Percentiles rank a stretch among this genome's conserved stretches.
Conservation (phyloP, 768 basidiomycete genomes). For the Cystofilobasidium capitatum region DNA sequence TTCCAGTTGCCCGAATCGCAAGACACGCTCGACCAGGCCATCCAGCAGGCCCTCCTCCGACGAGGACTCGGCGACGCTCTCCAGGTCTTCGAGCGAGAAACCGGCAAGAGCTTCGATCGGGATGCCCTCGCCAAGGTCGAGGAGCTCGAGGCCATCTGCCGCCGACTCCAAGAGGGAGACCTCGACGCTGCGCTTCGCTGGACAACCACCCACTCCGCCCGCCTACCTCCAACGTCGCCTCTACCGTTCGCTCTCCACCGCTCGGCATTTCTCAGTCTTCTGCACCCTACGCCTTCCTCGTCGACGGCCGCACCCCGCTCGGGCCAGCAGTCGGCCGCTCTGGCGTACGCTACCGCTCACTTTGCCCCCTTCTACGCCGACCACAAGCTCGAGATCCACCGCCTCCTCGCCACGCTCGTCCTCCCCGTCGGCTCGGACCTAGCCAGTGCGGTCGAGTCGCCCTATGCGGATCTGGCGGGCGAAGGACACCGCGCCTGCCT, state of each 20-base stretch:
- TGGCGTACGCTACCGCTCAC: conserved; percentile 63
- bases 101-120: not conserved
- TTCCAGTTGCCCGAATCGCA: not conserved
- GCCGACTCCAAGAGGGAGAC: not conserved
- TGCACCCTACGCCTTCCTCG: not conserved
- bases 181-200: not conserved
- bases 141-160: not conserved
- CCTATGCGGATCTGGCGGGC: conserved; percentile 52
- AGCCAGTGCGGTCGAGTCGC: not conserved
- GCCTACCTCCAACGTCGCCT: not conserved
- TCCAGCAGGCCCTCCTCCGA: not conserved
- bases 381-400: conserved; percentile 55
- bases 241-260: not conserved
- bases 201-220: not conserved
- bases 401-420: conserved; percentile 57
- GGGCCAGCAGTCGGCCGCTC: not conserved
- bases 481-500: conserved; percentile 38
- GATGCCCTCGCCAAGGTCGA: not conserved
- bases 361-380: conserved; percentile 56
- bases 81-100: not conserved
- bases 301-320: not conserved
- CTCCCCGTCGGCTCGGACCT: conserved; percentile 54
- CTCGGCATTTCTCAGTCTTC: not conserved
- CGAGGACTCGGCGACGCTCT: not conserved
- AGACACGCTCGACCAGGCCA: not conserved